These are phyloP conservation scores for Diaporthe caulivora DNA, from an alignment of 2,329 filamentous ascomycete species.

Conservation along the genomic window DNA sequence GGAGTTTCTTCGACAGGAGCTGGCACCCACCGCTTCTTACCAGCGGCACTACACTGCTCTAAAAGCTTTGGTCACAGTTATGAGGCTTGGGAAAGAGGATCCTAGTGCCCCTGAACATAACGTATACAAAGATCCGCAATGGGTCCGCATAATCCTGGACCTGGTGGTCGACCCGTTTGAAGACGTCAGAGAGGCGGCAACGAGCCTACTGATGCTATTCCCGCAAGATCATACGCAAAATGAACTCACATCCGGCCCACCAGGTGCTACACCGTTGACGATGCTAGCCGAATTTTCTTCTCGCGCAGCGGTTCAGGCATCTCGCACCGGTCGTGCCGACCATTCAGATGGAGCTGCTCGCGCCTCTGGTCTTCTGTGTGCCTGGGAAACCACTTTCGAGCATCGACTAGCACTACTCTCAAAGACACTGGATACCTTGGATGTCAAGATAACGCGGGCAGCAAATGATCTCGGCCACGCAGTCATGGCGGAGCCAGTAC, in stretches of 20 bases:
- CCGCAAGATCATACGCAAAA: conserved; percentile 51
- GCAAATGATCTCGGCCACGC: conserved; percentile 75
- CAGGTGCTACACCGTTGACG: conserved; percentile 42
- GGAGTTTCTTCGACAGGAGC: conserved; percentile 77
- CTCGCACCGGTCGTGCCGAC: conserved; percentile 84
- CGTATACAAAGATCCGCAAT: conserved; percentile 57
- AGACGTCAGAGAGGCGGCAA: conserved; percentile 78
- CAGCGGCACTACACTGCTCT: conserved; percentile 88
- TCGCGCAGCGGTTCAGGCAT: conserved; percentile 69
- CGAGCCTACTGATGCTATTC: conserved; percentile 64
- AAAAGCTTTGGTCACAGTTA: conserved; percentile 75
- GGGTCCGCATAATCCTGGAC: conserved; percentile 78
- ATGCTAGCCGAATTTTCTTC: conserved; percentile 61
- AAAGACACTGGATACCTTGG: conserved; percentile 70
- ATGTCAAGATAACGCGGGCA: conserved; percentile 73
- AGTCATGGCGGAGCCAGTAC: conserved; percentile 74
- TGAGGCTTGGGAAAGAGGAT: conserved; percentile 75
- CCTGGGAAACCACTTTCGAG: conserved; percentile 61
- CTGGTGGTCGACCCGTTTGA: conserved; percentile 92
- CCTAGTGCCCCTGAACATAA: conserved; percentile 34
- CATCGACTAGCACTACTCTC: conserved; percentile 65
- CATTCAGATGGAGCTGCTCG: conserved; percentile 92
- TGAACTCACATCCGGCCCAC: conserved; percentile 38
- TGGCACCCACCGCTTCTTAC: conserved; percentile 87
- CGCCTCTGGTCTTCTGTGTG: conserved; percentile 77